Conservation (phyloP, 345 rosid species). For the Angophora floribunda region DNA sequence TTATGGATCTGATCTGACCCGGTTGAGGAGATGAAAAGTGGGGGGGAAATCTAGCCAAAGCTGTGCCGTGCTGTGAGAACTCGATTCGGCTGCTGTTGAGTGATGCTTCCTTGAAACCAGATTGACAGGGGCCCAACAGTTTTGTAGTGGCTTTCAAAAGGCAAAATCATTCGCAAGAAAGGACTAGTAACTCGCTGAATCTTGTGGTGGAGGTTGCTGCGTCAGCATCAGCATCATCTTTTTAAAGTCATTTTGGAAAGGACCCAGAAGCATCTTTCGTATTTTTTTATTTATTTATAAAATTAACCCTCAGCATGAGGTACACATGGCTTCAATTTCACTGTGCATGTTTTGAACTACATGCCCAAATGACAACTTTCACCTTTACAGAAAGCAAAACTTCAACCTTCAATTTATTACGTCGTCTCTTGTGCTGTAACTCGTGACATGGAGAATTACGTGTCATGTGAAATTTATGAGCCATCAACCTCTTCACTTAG, state of each 20-base stretch:
- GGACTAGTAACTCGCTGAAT: not conserved
- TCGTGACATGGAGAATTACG: not conserved
- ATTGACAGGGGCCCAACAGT: not conserved
- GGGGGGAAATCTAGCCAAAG: not conserved
- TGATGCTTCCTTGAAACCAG: not conserved
- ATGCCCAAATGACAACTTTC: not conserved
- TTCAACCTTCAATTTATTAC: not conserved
- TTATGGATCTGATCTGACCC: not conserved
- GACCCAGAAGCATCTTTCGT: not conserved
- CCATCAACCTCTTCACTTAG: not conserved
- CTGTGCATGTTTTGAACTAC: not conserved
- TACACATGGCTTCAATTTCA: not conserved
- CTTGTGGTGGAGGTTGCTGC: not conserved
- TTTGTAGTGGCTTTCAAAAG: not conserved
- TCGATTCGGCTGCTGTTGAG: not conserved
- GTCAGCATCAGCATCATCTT: not conserved
- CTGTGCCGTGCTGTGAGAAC: not conserved
- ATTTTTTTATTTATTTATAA: not conserved
- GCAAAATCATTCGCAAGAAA: not conserved
- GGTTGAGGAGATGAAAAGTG: not conserved
- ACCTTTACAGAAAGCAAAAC: not conserved
- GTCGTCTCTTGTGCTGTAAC: not conserved
- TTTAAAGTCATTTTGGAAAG: not conserved
- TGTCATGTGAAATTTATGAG: not conserved
- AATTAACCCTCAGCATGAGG: not conserved